phyloP scores from a whole-genome alignment of 768 basidiomycete species.

The Tephrocybe sp. region DNA sequence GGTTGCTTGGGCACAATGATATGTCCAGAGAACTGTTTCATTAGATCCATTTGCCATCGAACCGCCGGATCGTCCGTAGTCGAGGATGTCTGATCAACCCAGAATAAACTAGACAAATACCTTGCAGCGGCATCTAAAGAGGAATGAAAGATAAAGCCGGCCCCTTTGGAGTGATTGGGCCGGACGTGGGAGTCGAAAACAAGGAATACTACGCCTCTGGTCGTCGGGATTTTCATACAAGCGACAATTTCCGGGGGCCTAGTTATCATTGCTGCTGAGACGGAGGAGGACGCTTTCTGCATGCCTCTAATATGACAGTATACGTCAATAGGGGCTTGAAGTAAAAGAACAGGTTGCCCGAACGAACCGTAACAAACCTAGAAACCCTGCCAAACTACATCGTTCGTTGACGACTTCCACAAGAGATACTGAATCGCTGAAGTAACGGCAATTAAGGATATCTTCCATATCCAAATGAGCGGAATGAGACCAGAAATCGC shows the following conservation, averaged over 20 bases:
- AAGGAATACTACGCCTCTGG: constrained; percentile 41
- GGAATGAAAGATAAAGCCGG: constrained; percentile 54
- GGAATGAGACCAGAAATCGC: constrained; percentile 50
- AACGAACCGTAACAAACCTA: constrained; percentile 27
- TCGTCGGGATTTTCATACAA: constrained; percentile 39
- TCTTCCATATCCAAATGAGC: constrained; percentile 58
- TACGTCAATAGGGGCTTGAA: not conserved
- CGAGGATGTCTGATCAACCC: constrained; percentile 44
- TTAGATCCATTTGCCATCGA: constrained; percentile 61
- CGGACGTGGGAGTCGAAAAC: constrained; percentile 71
- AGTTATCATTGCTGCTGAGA: constrained; percentile 53
- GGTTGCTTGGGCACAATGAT: constrained; percentile 39
- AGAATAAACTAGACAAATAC: constrained; percentile 46
- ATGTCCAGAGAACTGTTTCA: constrained; percentile 59
- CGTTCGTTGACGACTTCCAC: constrained; percentile 32
- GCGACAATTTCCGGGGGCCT: constrained; percentile 70
- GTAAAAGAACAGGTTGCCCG: constrained; percentile 4
- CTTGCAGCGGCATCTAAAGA: constrained; percentile 41
- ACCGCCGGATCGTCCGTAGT: constrained; percentile 22
- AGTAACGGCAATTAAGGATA: constrained; percentile 47
- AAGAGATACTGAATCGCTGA: constrained; percentile 37
- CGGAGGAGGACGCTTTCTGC: constrained; percentile 21
- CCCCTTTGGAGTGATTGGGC: constrained; percentile 54
- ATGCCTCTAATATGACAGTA: constrained; percentile 18
- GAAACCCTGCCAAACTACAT: constrained; percentile 28